Conservation (phyloP, 805 yeast species). For the Ogataea salicorniae region DNA sequence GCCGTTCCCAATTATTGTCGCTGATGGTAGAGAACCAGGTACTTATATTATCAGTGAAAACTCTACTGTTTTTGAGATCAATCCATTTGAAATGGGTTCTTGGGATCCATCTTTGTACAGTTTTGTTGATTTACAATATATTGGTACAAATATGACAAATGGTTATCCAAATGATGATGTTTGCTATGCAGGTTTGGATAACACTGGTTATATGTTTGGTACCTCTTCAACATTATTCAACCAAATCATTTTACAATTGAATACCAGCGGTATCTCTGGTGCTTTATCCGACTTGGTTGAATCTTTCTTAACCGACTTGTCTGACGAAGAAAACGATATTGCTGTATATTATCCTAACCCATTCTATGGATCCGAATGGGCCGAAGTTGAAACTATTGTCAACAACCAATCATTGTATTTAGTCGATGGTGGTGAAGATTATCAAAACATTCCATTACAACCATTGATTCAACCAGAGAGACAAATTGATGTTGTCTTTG, state of each 20-base stretch:
- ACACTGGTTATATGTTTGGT: slow-evolving; percentile 76
- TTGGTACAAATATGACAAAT: slow-evolving; percentile 59
- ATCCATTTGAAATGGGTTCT: slow-evolving; percentile 75
- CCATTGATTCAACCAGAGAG: slow-evolving; percentile 62
- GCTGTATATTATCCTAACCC: slow-evolving; percentile 76
- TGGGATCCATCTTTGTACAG: slow-evolving; percentile 75
- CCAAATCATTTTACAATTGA: slow-evolving; percentile 53
- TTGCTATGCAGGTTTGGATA: slow-evolving; percentile 71
- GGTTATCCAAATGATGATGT: slow-evolving; percentile 47
- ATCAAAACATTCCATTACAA: slow-evolving; percentile 62
- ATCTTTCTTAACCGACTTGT: slow-evolving; percentile 37
- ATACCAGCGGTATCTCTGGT: slow-evolving; percentile 47
- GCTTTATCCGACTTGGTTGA: slow-evolving; percentile 40
- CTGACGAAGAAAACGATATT: slow-evolving; percentile 54
- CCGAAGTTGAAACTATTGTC: slow-evolving; percentile 34
- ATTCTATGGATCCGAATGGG: slow-evolving; percentile 41
- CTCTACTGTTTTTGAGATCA: slow-evolving; percentile 62
- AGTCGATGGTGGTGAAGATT: slow-evolving; percentile 79
- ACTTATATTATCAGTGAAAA: slow-evolving; percentile 51
- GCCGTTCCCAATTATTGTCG: slow-evolving; percentile 69
- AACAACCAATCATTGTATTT: slow-evolving; percentile 42
- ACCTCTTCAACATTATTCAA: slow-evolving; percentile 81
- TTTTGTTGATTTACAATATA: slow-evolving; percentile 61
- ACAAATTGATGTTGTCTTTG: slow-evolving; percentile 57
- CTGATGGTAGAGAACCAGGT: slow-evolving; percentile 64